Evolutionary conservation across 179 eudicot genomes (phyloP), one percentile per base, ranked within the genome.

Genomic region (Monotropa hypopitys): DNA sequence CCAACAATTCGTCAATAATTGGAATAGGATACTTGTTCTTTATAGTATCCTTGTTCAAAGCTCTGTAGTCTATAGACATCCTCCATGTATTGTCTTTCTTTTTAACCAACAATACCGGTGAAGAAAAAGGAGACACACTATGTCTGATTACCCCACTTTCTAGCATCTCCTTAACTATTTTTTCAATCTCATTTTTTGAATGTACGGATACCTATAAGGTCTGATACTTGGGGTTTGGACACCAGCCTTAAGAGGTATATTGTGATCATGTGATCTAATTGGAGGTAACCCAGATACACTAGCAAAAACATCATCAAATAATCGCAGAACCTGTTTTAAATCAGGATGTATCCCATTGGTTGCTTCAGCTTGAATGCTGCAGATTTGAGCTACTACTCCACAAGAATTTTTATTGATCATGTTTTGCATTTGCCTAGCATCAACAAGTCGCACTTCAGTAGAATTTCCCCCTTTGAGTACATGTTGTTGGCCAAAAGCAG

Each of bases 1-100:
- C 80, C 28, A 78, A 12, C 23, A 78, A 28, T 35, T 72, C 81
- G 45, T 72, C 81, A 57, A 78, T 59, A 5, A 61, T 15, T 4
- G 76, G 71, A 46, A 78, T 59, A 0, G 47, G 72, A n/a, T 42
- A 72, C 4, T 72, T 71, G 15, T 72, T 47, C 43, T 78, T 71
- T 15, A 78, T 20, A 0, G 54, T 68, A 2, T 1, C 45, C 10
- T 16, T 5, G 16, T 61, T 61, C 59, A 56, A 32, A 10, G 33
- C 53, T 1, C 78, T 13, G 5, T 77, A 66, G 18, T 59, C 71
- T 3, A 57, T 7, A 18, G 47, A 59, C 5, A 78, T 10, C 11
- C 71, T 21, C 71, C 61, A 79, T 0, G 71, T 4, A 3, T 28
- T 28, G 9, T 72, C 76, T 15, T 72, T 56, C 30, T 78, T 78